These are phyloP conservation scores for Acer saccharum DNA, from an alignment of 345 rosid species.

Conservation along the genomic window DNA sequence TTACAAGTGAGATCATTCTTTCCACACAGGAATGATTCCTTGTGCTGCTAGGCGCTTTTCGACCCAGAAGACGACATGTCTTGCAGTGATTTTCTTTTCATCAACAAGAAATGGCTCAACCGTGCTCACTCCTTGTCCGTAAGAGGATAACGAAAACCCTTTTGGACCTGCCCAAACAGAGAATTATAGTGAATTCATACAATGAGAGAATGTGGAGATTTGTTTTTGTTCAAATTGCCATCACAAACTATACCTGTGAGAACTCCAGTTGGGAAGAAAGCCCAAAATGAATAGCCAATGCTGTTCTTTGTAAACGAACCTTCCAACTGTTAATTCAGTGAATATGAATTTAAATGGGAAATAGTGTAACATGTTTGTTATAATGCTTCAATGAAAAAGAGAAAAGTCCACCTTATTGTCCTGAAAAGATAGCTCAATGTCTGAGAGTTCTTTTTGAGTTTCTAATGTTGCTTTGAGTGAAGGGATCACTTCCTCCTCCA, in stretches of 20 bases:
- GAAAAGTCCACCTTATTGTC: conserved; percentile 64
- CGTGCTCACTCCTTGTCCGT: conserved; percentile 76
- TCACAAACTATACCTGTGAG: conserved; percentile 51
- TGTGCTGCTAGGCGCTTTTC: conserved; percentile 96
- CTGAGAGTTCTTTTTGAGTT: conserved; percentile 64
- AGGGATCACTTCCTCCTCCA: conserved; percentile 94
- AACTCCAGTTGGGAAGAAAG: conserved; percentile 77
- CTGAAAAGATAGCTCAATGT: conserved; percentile 65
- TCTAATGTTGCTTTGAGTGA: conserved; percentile 60
- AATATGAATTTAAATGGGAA: not conserved
- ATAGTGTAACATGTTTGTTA: not conserved
- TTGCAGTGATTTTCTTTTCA: conserved; percentile 82
- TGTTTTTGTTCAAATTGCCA: not conserved
- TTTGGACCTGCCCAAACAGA: conserved; percentile 58
- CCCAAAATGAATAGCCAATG: conserved; percentile 76
- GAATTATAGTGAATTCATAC: not conserved
- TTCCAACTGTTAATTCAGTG: conserved; percentile 51
- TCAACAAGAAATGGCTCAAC: conserved; percentile 95
- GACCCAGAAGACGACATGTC: conserved; percentile 85
- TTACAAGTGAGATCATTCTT: conserved; percentile 25
- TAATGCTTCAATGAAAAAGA: not conserved
- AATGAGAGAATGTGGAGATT: not conserved
- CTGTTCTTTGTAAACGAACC: conserved; percentile 74
- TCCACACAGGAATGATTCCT: conserved; percentile 89
- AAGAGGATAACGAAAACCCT: conserved; percentile 79